Conservation (phyloP, 2,329 filamentous ascomycete species). For the Penicillium palitans region DNA sequence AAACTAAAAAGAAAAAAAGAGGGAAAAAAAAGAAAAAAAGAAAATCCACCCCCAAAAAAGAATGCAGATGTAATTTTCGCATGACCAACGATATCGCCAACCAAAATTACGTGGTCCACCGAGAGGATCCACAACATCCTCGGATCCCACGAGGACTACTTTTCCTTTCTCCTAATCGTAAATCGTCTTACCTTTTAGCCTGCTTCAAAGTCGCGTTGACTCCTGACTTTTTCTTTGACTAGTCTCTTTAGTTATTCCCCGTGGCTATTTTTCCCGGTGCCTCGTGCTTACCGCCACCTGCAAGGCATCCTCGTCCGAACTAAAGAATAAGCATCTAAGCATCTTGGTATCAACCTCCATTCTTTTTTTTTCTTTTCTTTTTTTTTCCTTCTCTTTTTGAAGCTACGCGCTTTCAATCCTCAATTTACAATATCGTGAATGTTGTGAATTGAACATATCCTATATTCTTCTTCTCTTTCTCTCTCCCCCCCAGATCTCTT, state of each 20-base stretch:
- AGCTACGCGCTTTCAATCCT: conserved; percentile 1
- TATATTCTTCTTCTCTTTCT: conserved; percentile 15
- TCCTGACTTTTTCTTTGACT: conserved; percentile 19
- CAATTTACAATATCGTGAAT: conserved; percentile 1
- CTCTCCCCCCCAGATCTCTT: conserved; percentile 9
- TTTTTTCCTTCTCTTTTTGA: conserved; percentile 6
- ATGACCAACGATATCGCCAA: conserved; percentile 10
- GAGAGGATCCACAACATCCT: conserved; percentile 34
- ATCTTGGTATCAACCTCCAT: conserved; percentile 32
- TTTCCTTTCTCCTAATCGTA: conserved; percentile 18
- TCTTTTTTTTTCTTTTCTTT: conserved; percentile 17
- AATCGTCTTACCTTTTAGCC: conserved; percentile 32
- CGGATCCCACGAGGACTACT: conserved; percentile 34
- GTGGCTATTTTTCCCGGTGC: conserved; percentile 26
- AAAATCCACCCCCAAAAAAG: neutral
- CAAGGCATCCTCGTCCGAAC: conserved; percentile 36
- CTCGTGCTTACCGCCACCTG: conserved; percentile 42
- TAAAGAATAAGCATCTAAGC: conserved; percentile 47
- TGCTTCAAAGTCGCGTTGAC: conserved; percentile 22
- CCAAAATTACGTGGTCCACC: conserved; percentile 26
- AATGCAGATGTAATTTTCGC: conserved; percentile 8
- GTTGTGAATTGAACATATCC: conserved; percentile 1
- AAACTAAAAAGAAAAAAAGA: too few species aligned
- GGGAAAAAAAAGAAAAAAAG: neutral
- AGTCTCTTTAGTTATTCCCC: neutral